Evolutionary conservation across 495 filamentous ascomycete species (phyloP).

Genomic region (Hyphodiscus hymeniophilus): DNA sequence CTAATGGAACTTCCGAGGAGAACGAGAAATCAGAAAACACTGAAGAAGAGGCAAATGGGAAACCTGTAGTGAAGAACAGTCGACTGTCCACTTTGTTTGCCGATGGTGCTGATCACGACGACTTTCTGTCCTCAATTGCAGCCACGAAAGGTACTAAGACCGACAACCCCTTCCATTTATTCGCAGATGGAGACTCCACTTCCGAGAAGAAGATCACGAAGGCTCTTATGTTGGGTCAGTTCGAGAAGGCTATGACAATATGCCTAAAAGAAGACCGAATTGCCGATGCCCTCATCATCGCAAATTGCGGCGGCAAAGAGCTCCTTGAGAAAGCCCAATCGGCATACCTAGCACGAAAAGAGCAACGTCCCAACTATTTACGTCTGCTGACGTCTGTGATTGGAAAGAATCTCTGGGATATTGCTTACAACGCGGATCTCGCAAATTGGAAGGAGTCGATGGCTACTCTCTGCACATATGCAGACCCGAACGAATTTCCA

Average conservation of each 20-base stretch:
- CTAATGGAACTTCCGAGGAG: conserved; percentile 33
- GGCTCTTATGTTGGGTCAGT: conserved; percentile 80
- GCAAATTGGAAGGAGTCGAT: conserved; percentile 94
- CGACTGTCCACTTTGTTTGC: conserved; percentile 66
- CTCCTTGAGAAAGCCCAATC: conserved; percentile 91
- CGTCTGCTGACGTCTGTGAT: conserved; percentile 85
- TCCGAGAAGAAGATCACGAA: conserved; percentile 82
- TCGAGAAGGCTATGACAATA: conserved; percentile 81
- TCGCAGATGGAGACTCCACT: conserved; percentile 48
- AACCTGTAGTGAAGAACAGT: conserved; percentile 33
- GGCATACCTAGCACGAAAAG: conserved; percentile 79
- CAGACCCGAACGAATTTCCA: conserved; percentile 79
- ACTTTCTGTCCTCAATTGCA: conserved; percentile 69
- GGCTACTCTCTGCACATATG: conserved; percentile 91
- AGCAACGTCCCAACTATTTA: conserved; percentile 80
- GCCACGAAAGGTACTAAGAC: conserved; percentile 72
- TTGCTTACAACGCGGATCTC: conserved; percentile 91
- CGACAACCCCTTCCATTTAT: conserved; percentile 73
- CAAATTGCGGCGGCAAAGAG: conserved; percentile 89
- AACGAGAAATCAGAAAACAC: conserved; percentile 19
- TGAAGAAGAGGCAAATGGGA: conserved; percentile 21
- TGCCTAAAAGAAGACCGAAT: conserved; percentile 82
- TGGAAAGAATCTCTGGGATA: conserved; percentile 95
- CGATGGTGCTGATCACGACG: conserved; percentile 62
- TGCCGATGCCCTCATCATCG: conserved; percentile 96